Conservation (phyloP, 1,284 basidiomycete genomes). For the Pholiota adiposa region DNA sequence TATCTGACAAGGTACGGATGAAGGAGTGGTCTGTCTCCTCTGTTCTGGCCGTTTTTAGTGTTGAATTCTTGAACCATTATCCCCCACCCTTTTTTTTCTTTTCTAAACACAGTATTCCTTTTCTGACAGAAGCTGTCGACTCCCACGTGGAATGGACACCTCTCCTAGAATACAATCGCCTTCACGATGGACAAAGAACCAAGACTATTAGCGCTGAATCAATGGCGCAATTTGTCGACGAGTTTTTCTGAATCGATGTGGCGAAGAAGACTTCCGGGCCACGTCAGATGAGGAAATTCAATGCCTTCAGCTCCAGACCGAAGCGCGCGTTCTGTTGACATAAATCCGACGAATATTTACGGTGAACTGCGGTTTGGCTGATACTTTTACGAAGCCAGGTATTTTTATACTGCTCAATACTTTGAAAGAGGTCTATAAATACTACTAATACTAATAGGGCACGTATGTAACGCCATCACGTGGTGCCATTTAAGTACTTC, state of each 20-base stretch:
- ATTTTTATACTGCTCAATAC: no score
- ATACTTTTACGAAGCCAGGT: neutral
- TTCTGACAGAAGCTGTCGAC: neutral
- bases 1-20: neutral
- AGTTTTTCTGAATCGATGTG: no score
- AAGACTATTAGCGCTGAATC: no score
- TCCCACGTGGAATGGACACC: neutral
- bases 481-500: conserved; percentile 12
- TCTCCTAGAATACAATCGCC: neutral
- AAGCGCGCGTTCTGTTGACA: neutral
- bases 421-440: no score
- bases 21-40: no score
- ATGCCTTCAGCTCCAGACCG: neutral
- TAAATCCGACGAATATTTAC: neutral
- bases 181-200: neutral
- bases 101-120: neutral
- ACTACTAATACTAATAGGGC: no score
- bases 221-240: no score
- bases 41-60: no score
- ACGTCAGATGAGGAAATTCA: neutral
- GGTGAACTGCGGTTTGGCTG: neutral
- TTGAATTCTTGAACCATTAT: no score
- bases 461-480: conserved; percentile 19
- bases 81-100: neutral
- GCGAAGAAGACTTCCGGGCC: no score